Conservation (phyloP, 2,329 filamentous ascomycete species). For the Fusarium abutilonis region DNA sequence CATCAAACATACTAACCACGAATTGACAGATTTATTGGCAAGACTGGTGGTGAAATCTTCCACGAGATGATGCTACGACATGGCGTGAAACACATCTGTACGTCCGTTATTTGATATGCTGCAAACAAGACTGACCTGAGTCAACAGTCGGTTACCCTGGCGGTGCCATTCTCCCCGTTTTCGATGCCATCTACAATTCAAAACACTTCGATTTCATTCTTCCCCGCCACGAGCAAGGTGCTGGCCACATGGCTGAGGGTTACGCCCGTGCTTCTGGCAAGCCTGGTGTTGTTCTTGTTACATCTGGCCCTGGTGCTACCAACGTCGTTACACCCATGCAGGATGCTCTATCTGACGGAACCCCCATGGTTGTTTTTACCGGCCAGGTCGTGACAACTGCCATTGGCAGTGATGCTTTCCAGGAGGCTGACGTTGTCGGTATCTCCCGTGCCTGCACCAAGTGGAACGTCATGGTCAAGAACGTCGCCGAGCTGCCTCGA, state of each 20-base stretch:
- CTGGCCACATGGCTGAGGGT: conserved; percentile 98
- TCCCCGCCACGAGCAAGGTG: conserved; percentile 95
- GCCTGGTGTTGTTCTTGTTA: conserved; percentile 95
- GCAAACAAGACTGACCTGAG: conserved; percentile 41
- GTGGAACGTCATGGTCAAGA: conserved; percentile 99
- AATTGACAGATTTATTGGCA: conserved; percentile 80
- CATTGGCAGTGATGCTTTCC: conserved; percentile 96
- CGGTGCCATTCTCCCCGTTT: conserved; percentile 95
- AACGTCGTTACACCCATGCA: conserved; percentile 98
- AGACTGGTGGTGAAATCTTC: conserved; percentile 95
- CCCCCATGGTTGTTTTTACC: conserved; percentile 93
- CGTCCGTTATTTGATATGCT: conserved; percentile 53
- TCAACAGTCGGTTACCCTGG: conserved; percentile 83
- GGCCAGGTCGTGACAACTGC: conserved; percentile 91
- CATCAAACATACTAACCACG: conserved; percentile 4
- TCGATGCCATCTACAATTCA: conserved; percentile 99
- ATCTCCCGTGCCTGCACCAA: conserved; percentile 81
- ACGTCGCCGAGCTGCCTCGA: conserved; percentile 88
- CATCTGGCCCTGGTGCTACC: conserved; percentile 94
- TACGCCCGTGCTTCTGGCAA: conserved; percentile 94
- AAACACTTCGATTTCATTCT: conserved; percentile 96
- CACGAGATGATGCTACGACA: conserved; percentile 99
- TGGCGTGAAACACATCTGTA: conserved; percentile 92
- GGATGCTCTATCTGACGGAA: conserved; percentile 94
- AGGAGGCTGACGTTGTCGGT: conserved; percentile 83